Evolutionary conservation across 2,329 filamentous ascomycete species (phyloP), one percentile per base, ranked within the genome.

Genomic region (Cladosporium sp.): DNA sequence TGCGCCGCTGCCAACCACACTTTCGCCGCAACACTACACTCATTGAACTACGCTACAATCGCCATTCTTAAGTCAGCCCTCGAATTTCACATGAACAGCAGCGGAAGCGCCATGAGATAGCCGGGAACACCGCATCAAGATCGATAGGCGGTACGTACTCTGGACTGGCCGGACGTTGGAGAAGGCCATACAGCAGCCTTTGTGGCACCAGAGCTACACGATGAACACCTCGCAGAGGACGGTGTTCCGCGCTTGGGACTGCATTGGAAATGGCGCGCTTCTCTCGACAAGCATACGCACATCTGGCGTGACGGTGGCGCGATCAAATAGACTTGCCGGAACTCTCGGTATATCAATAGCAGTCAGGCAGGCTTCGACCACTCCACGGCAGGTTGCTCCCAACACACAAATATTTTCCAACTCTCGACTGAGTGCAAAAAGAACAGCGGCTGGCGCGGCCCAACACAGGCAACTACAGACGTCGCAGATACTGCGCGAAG

Each of bases 221-320:
- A 55, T 55, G 52, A 45, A 35, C 32, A 24, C 32, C 15, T 47
- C 52, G 17, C 52, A 51, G 25, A 49, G 45, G 13, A 22, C 67
- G 15, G 64, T 64, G 57, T 62, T 62, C 47, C 60, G 62, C 49
- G 69, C 70, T 12, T 72, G 70, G 70, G 63, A 70, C 44, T 69
- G 70, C 52, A 36, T 68, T 32, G 69, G 70, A 12, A 71, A 67
- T 39, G 70, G 69, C 40, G 67, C 69, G n/a, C 60, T 70, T 17
- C 70, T 70, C 58, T 70, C 65, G 10, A 66, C 65, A 28, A 70
- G 67, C 68, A 70, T 70, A 70, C 59, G 57, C 48, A 37, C 54
- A 3, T 19, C 54, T 17, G 25, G 28, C 13, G 25, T 28, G 20
- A 6, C 32, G n/a, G 47, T 10, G 13, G 42, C 48, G 17, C 54